Percentiles rank a stretch among this genome's conserved stretches.
These are phyloP conservation scores for Apiospora koreana DNA, from an alignment of 2,329 filamentous ascomycete species.

Conservation along the genomic window DNA sequence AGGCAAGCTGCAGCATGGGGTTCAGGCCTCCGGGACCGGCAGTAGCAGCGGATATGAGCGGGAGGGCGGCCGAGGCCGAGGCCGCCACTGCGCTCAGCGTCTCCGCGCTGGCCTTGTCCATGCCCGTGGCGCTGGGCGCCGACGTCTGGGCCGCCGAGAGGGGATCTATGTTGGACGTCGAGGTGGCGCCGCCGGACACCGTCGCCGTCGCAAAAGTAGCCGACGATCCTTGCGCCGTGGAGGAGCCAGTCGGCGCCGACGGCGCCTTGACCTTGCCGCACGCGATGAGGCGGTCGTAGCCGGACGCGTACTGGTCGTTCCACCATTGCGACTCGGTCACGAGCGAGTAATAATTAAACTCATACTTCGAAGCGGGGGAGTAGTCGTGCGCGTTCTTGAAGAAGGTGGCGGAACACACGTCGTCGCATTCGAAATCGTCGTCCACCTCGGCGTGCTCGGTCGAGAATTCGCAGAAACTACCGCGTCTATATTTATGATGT, in stretches of 20 bases:
- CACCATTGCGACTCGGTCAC: slow-evolving; percentile 1
- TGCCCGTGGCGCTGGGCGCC: not conserved
- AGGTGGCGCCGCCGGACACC: not conserved
- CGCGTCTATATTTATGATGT: not conserved
- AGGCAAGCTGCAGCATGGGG: not conserved
- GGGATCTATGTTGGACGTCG: not conserved
- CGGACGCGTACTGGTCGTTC: not conserved
- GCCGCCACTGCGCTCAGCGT: slow-evolving; percentile 7
- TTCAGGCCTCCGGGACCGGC: not conserved
- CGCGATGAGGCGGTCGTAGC: slow-evolving; percentile 3
- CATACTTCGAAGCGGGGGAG: not conserved
- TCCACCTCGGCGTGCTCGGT: not conserved
- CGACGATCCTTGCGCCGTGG: not conserved
- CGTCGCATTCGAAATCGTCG: slow-evolving; percentile 5
- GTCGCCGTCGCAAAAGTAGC: not conserved
- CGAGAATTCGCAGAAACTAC: slow-evolving; percentile 1
- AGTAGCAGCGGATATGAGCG: not conserved
- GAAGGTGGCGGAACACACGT: not conserved
- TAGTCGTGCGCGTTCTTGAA: slow-evolving; percentile 8
- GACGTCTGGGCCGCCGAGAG: not conserved
- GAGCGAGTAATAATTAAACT: not conserved
- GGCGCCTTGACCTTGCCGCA: not conserved
- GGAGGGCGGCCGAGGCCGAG: not conserved
- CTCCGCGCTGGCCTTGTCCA: slow-evolving; percentile 5
- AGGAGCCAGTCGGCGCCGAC: not conserved